Evolutionary conservation across 169 alveolate species (phyloP), one percentile per base, ranked within the genome.

Genomic region (Plasmodium cynomolgi): DNA sequence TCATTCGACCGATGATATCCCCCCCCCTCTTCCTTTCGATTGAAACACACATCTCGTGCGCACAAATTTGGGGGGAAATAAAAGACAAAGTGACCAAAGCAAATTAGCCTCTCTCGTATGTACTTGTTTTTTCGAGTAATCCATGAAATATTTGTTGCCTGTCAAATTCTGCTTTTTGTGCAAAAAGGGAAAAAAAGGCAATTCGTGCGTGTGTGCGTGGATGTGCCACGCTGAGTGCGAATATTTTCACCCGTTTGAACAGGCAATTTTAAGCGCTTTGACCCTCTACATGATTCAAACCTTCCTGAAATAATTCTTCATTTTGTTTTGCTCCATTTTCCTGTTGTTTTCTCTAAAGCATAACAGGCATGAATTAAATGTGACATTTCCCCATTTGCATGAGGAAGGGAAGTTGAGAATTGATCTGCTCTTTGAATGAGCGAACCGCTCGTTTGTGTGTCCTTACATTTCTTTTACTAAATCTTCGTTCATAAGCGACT

Each of bases 401-500:
- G 44, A 84, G 50, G 31, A 68, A 26, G 37, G 31, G 34, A 15
- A 81, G 71, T 81, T 29, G 68, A 5, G 50, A 81, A 81, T 50
- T 47, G 23, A 8, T 13, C 56, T 54, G 31, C 23, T 23, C 29
- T 11, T 26, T 29, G 29, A 54, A 26, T 47, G 71, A 50, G 8
- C 31, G 54, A 54, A 54, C 11, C n/a, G 20, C 20, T 41, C 50
- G 23, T 83, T 54, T 83, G 72, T 50, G 75, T 26, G 50, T 17
- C 62, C 33, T 74, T 85, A 85, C 93, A 85, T 85, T 85, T 85
- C 81, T 62, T 85, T 85, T 47, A 74, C 80, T 85, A 85, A 77
- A 77, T 85, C 84, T 29, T 77, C 85, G 71, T 77, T 73, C 62
- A 85, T 74, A 50, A 77, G 44, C 7, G 93, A 74, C 68, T 85